These are phyloP conservation scores for Debaryomyces psychrophilus DNA, from an alignment of 1,139 yeast genomes.

Conservation along the genomic window DNA sequence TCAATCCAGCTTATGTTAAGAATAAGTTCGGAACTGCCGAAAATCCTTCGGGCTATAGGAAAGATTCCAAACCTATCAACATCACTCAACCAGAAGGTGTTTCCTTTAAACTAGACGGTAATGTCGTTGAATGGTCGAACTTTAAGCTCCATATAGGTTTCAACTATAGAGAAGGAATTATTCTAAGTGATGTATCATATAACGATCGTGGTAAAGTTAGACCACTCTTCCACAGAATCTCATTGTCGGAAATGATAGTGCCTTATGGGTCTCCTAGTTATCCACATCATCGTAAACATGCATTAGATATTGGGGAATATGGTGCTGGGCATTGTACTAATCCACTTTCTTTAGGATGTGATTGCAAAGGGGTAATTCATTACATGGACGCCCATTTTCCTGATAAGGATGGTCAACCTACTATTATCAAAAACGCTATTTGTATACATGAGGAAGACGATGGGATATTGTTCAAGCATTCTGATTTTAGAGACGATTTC, in stretches of 20 bases:
- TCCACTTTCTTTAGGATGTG: constrained; percentile 77
- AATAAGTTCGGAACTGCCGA: constrained; percentile 58
- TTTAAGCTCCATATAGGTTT: constrained; percentile 77
- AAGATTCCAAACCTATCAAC: constrained; percentile 62
- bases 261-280: constrained; percentile 81
- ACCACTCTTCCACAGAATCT: constrained; percentile 76
- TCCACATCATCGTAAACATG: constrained; percentile 85
- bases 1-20: constrained; percentile 64
- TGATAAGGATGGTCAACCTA: constrained; percentile 66
- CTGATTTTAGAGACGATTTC: constrained; percentile 81
- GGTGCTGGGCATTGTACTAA: constrained; percentile 88
- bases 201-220: constrained; percentile 74
- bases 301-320: constrained; percentile 83
- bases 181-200: constrained; percentile 69
- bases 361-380: constrained; percentile 83
- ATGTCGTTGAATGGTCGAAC: constrained; percentile 75
- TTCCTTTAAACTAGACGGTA: constrained; percentile 69
- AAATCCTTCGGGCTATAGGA: constrained; percentile 58
- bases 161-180: constrained; percentile 85
- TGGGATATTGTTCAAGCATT: constrained; percentile 76
- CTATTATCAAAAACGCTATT: constrained; percentile 73
- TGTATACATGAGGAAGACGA: constrained; percentile 88
- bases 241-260: constrained; percentile 81
- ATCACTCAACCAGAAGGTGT: constrained; percentile 83
- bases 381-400: constrained; percentile 77